These are phyloP conservation scores for Calonectria leucothoes DNA, from an alignment of 2,329 filamentous ascomycete species.

Conservation along the genomic window DNA sequence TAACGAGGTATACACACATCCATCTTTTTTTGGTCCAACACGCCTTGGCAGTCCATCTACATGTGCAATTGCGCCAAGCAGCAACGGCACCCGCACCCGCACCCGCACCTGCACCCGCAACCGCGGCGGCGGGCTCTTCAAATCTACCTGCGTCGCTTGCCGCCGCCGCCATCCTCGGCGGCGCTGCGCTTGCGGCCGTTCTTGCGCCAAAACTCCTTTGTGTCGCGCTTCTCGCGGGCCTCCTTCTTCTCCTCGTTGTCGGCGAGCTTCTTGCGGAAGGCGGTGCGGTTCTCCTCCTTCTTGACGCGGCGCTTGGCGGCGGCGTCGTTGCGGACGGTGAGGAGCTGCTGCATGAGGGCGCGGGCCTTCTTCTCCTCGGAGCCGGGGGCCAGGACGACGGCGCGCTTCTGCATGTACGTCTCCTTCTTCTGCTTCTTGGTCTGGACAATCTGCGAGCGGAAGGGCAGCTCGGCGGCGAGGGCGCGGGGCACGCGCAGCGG, in stretches of 20 bases:
- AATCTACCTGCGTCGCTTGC: conserved; percentile 48
- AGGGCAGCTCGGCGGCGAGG: conserved; percentile 86
- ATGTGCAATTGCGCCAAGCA: neutral
- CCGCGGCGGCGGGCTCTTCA: neutral
- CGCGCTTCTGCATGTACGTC: conserved; percentile 96
- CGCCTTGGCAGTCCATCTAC: conserved; percentile 1
- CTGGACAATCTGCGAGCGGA: conserved; percentile 88
- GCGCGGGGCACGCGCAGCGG: conserved; percentile 80
- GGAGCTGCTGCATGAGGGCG: conserved; percentile 91
- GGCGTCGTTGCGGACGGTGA: conserved; percentile 91
- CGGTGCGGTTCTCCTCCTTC: conserved; percentile 87
- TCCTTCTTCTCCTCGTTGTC: conserved; percentile 87
- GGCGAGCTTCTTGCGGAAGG: conserved; percentile 85
- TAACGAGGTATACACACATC: conserved; percentile 37
- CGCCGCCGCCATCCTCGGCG: conserved; percentile 51
- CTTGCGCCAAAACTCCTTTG: conserved; percentile 90
- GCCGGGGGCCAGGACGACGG: conserved; percentile 81
- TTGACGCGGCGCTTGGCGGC: conserved; percentile 83
- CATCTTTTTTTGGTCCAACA: conserved; percentile 16
- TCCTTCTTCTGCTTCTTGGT: conserved; percentile 83
- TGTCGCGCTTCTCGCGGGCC: conserved; percentile 89
- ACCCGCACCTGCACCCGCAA: neutral
- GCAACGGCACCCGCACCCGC: neutral
- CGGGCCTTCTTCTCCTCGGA: conserved; percentile 92
- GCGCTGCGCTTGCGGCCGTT: conserved; percentile 80